Evolutionary conservation across 2,329 filamentous ascomycete species (phyloP).

Genomic region (Ophiocordyceps unilateralis): DNA sequence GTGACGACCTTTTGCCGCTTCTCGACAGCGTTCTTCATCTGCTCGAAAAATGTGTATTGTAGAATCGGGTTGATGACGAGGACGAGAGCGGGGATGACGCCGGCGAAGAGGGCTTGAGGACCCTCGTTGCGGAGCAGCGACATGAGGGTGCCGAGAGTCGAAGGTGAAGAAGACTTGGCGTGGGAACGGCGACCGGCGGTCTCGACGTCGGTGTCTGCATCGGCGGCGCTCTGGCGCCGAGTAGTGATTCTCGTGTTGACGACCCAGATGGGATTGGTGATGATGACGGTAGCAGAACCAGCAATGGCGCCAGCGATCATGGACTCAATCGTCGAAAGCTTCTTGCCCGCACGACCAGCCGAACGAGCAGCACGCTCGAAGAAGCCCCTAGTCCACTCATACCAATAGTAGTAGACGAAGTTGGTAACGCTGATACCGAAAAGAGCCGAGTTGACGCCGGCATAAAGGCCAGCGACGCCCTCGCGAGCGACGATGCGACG

Average conservation of each 20-base stretch:
- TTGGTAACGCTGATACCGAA: slow-evolving; percentile 98
- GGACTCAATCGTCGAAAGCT: slow-evolving; percentile 78
- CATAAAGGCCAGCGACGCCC: slow-evolving; percentile 75
- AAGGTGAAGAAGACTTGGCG: slow-evolving; percentile 46
- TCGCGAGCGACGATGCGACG: slow-evolving; percentile 81
- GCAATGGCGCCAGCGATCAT: slow-evolving; percentile 93
- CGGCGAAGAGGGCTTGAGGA: slow-evolving; percentile 68
- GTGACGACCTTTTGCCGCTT: slow-evolving; percentile 51
- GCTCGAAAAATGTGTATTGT: slow-evolving; percentile 97
- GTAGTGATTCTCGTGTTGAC: slow-evolving; percentile 98
- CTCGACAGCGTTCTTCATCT: slow-evolving; percentile 85
- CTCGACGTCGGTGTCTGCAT: slow-evolving; percentile 24
- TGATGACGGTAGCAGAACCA: slow-evolving; percentile 80
- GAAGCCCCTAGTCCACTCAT: slow-evolving; percentile 83
- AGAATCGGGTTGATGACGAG: slow-evolving; percentile 96
- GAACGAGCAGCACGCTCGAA: slow-evolving; percentile 66
- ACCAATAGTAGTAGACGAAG: slow-evolving; percentile 99
- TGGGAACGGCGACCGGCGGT: slow-evolving; percentile 10
- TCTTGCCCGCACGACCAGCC: slow-evolving; percentile 56
- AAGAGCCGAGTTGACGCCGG: slow-evolving; percentile 81
- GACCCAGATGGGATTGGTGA: slow-evolving; percentile 99
- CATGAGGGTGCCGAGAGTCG: slow-evolving; percentile 67
- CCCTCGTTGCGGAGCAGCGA: slow-evolving; percentile 73
- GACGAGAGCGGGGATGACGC: slow-evolving; percentile 81
- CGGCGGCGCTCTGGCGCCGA: slow-evolving; percentile 42